phyloP scores from a whole-genome alignment of 441 rosid genomes.

The Adansonia gregorii region DNA sequence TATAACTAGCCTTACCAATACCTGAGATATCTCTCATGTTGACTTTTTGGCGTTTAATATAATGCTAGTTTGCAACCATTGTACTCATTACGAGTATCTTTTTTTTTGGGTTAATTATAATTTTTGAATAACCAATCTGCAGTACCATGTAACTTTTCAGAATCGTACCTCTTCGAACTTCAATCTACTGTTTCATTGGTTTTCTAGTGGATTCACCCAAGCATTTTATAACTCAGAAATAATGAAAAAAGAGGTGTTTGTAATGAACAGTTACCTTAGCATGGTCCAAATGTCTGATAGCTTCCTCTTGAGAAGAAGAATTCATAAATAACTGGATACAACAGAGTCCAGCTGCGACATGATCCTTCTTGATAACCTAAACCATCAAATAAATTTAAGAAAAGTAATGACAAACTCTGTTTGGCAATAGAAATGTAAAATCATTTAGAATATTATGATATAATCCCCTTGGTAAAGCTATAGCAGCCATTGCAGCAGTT shows the following conservation, averaged over 20 bases:
- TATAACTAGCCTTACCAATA: neutral
- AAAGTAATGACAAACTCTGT: slow-evolving; percentile 16
- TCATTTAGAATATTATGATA: neutral
- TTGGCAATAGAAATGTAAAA: slow-evolving; percentile 11
- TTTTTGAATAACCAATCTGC: slow-evolving; percentile 12
- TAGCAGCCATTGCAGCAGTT: neutral
- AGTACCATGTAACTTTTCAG: neutral
- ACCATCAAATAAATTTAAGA: slow-evolving; percentile 28
- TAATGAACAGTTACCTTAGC: slow-evolving; percentile 58
- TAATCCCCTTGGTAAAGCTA: neutral
- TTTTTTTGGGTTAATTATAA: neutral
- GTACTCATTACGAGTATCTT: slow-evolving; percentile 8
- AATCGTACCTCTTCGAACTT: neutral
- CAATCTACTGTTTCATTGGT: neutral
- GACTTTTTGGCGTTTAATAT: neutral
- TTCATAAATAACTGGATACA: slow-evolving; percentile 94
- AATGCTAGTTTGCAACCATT: neutral
- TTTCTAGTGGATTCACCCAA: neutral
- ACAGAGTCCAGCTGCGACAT: slow-evolving; percentile 95
- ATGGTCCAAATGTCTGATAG: slow-evolving; percentile 84
- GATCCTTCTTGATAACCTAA: slow-evolving; percentile 95
- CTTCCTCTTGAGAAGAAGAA: slow-evolving; percentile 89
- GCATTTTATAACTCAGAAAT: neutral
- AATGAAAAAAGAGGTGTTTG: neutral
- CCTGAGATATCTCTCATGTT: neutral